phyloP scores from a whole-genome alignment of 2,329 filamentous ascomycete genomes.

The Colletotrichum simmondsii region DNA sequence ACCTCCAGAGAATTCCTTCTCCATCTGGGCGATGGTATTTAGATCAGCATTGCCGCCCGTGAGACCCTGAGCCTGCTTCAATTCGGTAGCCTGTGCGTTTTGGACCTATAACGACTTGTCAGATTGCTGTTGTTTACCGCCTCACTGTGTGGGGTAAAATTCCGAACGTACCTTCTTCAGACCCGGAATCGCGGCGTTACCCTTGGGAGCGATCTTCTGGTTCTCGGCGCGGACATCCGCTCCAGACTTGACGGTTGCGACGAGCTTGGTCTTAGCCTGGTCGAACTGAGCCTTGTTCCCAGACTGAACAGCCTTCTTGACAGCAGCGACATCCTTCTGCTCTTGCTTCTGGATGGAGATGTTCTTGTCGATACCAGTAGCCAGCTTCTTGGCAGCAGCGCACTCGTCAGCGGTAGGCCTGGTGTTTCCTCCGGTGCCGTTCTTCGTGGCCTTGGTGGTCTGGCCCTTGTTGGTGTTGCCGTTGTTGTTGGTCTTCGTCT shows the following conservation, averaged over 20 bases:
- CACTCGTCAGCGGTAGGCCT: constrained; percentile 20
- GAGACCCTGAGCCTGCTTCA: constrained; percentile 2
- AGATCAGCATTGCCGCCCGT: background rate
- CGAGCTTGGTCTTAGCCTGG: constrained; percentile 33
- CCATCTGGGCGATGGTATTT: background rate
- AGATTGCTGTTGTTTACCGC: background rate
- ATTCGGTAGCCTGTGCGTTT: constrained; percentile 8
- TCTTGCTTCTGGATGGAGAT: constrained; percentile 39
- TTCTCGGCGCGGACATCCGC: constrained; percentile 36
- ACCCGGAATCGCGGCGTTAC: constrained; percentile 32
- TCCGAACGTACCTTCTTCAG: constrained; percentile 29
- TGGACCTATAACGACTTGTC: background rate
- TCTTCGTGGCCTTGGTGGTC: background rate
- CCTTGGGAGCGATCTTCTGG: constrained; percentile 35
- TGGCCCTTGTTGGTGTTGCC: background rate
- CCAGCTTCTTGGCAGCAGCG: constrained; percentile 35
- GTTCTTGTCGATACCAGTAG: constrained; percentile 38
- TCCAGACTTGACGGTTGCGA: constrained; percentile 37
- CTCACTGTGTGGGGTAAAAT: too few relatives aligned
- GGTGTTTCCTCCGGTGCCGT: background rate
- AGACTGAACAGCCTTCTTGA: constrained; percentile 27
- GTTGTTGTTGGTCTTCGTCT: background rate
- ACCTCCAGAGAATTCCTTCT: constrained; percentile 34
- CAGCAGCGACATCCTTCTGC: constrained; percentile 25
- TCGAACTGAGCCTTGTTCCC: constrained; percentile 30